Base-by-base conservation (phyloP, 768 basidiomycete species). In the Auricularia sp. region DNA sequence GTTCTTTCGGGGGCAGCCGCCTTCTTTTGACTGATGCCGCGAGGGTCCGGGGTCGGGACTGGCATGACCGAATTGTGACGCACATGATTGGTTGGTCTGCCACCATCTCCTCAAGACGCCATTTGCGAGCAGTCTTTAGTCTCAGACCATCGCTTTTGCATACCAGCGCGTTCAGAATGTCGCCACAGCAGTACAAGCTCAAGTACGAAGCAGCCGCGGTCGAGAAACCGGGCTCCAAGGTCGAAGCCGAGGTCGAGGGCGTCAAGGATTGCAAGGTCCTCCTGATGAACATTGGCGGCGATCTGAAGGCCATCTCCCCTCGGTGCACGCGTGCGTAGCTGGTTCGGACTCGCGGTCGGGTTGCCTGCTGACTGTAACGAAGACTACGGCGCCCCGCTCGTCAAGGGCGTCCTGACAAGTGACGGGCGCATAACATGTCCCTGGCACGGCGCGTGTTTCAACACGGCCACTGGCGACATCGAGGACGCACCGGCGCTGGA, bases 391-490 rank as follows among this genome's bases (percentile, higher is more conserved):
- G 93, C 93, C 2, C 91, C 92, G 1, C 80, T 95, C 56, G 56
- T 59, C 56, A 59, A 35, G 47, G 93, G 92, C 62, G 86, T 92
- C 10, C 77, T 93, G 63, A 83, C 87, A 7, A 80, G 87, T 39
- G 87, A 90, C 72, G 92, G 90, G 10, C 78, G 89, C 66, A 83
- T 95, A 21, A 84, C 89, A 61, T 95, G 93, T 64, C 21, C 21
- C 62, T 53, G 43, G 88, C 70, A 90, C 90, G 11, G 93, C 91
- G 92, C 91, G 93, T 94, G 93, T 75, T 96, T 93, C 80, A 90
- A 89, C 69, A 81, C 91, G 61, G 87, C 85, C 75, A 90, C 84
- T 35, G 90, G 90, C 12, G 91, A 93, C 69, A 91, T 91, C 59
- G 93, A 97, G 81, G 93, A 95, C 74, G 88, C 92, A 2, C 93